Conservation (phyloP, 2,329 filamentous ascomycete genomes). For the Rhynchosporium agropyri region DNA sequence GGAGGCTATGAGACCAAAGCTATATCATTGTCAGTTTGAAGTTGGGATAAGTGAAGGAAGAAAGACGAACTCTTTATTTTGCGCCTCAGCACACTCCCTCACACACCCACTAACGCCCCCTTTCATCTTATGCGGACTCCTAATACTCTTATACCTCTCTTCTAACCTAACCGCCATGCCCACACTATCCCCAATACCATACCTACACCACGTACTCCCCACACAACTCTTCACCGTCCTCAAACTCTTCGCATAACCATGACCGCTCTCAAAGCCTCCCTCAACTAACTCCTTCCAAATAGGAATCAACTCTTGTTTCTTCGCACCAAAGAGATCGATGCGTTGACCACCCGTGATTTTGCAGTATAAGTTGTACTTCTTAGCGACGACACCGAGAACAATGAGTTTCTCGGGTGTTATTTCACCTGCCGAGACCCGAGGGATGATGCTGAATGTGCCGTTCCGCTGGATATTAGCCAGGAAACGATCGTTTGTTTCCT, state of each 20-base stretch:
- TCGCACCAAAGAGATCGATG: constrained; percentile 90
- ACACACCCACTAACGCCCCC: constrained; percentile 89
- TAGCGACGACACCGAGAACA: constrained; percentile 79
- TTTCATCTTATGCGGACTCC: constrained; percentile 89
- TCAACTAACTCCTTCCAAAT: constrained; percentile 83
- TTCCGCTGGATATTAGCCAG: constrained; percentile 90
- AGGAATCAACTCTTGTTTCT: constrained; percentile 78
- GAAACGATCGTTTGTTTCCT: constrained; percentile 90
- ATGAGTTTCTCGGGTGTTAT: constrained; percentile 87
- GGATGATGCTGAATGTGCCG: constrained; percentile 87
- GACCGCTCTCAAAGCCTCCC: constrained; percentile 86
- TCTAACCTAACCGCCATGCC: constrained; percentile 87
- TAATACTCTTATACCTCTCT: constrained; percentile 88
- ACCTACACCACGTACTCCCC: constrained; percentile 88
- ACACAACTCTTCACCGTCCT: constrained; percentile 92
- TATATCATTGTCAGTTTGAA: constrained; percentile 39
- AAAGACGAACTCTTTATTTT: constrained; percentile 77
- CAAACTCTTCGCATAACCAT: constrained; percentile 87
- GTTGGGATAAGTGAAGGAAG: not conserved
- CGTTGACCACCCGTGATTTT: constrained; percentile 92
- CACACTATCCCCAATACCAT: constrained; percentile 85
- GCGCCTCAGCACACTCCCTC: constrained; percentile 89
- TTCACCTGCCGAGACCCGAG: constrained; percentile 80
- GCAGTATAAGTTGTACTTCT: constrained; percentile 81
- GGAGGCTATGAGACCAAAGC: constrained; percentile 87